Conservation (phyloP, 352 stramenopile genomes). For the Phytophthora multivora region DNA sequence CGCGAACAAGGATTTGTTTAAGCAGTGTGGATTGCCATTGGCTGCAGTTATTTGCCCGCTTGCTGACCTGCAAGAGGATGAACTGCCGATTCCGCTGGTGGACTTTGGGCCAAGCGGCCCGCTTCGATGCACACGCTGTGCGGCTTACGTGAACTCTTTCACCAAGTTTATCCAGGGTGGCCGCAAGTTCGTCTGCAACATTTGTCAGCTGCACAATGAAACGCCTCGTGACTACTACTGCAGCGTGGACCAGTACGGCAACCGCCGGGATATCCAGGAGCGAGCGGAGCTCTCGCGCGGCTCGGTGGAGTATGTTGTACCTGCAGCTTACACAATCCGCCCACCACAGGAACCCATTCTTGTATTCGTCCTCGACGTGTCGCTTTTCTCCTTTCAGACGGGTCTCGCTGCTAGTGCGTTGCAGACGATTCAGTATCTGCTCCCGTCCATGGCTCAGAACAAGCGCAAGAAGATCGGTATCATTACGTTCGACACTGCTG, state of each 20-base stretch:
- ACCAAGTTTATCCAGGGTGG: constrained; percentile 87
- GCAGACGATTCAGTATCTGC: constrained; percentile 78
- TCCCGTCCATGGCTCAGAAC: constrained; percentile 77
- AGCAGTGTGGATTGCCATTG: constrained; percentile 79
- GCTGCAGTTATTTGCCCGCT: constrained; percentile 86
- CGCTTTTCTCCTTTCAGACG: constrained; percentile 83
- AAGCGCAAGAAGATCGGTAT: constrained; percentile 90
- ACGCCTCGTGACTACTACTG: constrained; percentile 88
- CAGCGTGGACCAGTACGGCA: constrained; percentile 86
- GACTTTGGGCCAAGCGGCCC: constrained; percentile 85
- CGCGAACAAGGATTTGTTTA: constrained; percentile 70
- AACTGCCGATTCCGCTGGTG: constrained; percentile 83
- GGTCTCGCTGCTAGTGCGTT: constrained; percentile 63
- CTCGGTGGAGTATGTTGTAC: constrained; percentile 89
- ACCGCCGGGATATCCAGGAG: constrained; percentile 79
- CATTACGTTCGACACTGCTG: constrained; percentile 81
- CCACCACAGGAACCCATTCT: constrained; percentile 86
- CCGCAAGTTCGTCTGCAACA: constrained; percentile 90
- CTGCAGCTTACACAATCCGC: constrained; percentile 81
- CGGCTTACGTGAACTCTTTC: constrained; percentile 89
- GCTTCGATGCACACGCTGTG: constrained; percentile 84
- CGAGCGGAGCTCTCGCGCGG: constrained; percentile 80
- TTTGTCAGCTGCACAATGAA: constrained; percentile 86
- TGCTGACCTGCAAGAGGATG: constrained; percentile 79
- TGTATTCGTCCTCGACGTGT: constrained; percentile 89